Conservation (phyloP, 2,329 filamentous ascomycete genomes). For the Aspergillus alliaceus region DNA sequence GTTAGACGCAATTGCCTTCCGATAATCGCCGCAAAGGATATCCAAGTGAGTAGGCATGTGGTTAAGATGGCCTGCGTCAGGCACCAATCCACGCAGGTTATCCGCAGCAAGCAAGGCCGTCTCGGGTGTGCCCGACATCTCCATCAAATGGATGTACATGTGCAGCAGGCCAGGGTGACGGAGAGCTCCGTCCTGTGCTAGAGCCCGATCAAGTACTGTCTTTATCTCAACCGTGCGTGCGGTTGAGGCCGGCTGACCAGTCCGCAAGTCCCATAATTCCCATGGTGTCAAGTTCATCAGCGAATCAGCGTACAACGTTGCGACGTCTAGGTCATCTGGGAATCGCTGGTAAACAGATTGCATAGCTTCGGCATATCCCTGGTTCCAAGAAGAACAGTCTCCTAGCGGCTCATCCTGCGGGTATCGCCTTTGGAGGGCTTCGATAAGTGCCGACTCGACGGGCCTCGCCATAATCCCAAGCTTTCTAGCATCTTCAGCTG, state of each 20-base stretch:
- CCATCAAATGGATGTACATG: slow-evolving; percentile 75
- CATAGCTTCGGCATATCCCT: slow-evolving; percentile 64
- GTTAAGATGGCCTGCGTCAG: slow-evolving; percentile 68
- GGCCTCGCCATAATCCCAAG: slow-evolving; percentile 41
- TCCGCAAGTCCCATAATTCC: slow-evolving; percentile 63
- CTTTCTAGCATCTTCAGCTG: slow-evolving; percentile 46
- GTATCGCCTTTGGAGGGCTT: slow-evolving; percentile 63
- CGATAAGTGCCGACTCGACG: slow-evolving; percentile 63
- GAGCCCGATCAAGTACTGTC: slow-evolving; percentile 57
- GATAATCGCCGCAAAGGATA: slow-evolving; percentile 70
- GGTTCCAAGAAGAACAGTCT: slow-evolving; percentile 58
- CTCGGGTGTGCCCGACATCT: slow-evolving; percentile 71
- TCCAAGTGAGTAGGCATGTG: slow-evolving; percentile 81
- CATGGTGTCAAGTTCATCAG: slow-evolving; percentile 67
- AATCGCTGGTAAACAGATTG: slow-evolving; percentile 53
- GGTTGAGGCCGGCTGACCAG: slow-evolving; percentile 55
- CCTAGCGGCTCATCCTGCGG: slow-evolving; percentile 52
- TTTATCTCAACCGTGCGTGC: slow-evolving; percentile 62
- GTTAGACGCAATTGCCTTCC: slow-evolving; percentile 66
- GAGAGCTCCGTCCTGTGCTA: slow-evolving; percentile 51
- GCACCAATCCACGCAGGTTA: slow-evolving; percentile 62
- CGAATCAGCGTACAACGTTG: slow-evolving; percentile 62
- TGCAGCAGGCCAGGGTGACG: slow-evolving; percentile 71
- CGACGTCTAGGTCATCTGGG: slow-evolving; percentile 62
- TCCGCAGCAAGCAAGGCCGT: slow-evolving; percentile 62